Evolutionary conservation across 495 filamentous ascomycete species (phyloP).

Genomic region (Lasiosphaeria miniovina): DNA sequence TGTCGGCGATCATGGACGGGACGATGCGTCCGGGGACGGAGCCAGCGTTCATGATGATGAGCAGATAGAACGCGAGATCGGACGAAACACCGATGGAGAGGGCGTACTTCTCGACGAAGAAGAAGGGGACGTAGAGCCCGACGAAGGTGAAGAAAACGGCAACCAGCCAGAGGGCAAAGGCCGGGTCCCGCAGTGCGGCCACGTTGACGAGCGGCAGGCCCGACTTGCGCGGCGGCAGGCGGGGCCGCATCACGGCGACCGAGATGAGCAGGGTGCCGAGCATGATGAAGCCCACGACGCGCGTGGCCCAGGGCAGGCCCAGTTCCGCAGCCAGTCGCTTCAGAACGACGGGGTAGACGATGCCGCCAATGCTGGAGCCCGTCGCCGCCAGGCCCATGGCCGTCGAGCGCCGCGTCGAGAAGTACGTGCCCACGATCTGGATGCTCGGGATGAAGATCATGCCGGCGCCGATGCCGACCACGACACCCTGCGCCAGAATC

Average conservation of each 20-base stretch:
- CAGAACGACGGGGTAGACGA: conserved; percentile 63
- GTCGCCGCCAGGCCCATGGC: conserved; percentile 65
- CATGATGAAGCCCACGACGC: conserved; percentile 61
- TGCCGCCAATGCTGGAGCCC: conserved; percentile 64
- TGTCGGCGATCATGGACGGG: conserved; percentile 40
- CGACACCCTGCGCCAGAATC: conserved; percentile 58
- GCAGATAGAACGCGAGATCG: conserved; percentile 40
- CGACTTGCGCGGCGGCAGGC: conserved; percentile 30
- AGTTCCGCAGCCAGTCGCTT: conserved; percentile 51
- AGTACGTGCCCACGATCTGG: conserved; percentile 65
- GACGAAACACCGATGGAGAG: conserved; percentile 49
- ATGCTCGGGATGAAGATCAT: conserved; percentile 61
- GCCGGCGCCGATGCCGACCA: conserved; percentile 54
- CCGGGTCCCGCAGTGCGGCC: conserved; percentile 41
- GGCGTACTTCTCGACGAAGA: conserved; percentile 57
- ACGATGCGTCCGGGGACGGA: conserved; percentile 46
- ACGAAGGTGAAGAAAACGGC: conserved; percentile 62
- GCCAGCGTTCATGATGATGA: conserved; percentile 47
- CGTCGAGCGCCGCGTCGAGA: conserved; percentile 59
- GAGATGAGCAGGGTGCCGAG: conserved; percentile 48
- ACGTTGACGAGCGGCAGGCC: conserved; percentile 32
- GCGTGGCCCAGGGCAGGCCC: conserved; percentile 65
- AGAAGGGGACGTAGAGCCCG: conserved; percentile 63
- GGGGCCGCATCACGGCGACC: conserved; percentile 53
- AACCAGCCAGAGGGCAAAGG: conserved; percentile 44